Evolutionary conservation across 2,329 filamentous ascomycete genomes (phyloP).

Genomic region (Stromatinia cepivora): DNA sequence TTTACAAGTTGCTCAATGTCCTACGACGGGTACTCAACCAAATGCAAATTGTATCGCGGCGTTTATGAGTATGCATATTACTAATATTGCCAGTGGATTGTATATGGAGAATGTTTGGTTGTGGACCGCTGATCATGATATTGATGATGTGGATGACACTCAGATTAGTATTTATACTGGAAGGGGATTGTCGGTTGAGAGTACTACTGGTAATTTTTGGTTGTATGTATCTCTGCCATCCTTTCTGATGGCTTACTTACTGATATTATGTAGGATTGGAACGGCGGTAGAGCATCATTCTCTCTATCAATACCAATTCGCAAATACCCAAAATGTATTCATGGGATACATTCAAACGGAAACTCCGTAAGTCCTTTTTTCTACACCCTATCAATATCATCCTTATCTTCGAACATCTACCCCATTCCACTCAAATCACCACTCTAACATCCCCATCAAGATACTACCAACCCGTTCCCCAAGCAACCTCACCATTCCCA

Average conservation of each 20-base stretch:
- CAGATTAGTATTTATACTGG: slow-evolving; percentile 56
- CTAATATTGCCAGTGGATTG: slow-evolving; percentile 44
- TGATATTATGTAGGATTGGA: slow-evolving; percentile 69
- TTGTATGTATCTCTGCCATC: slow-evolving; percentile 55
- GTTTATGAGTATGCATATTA: slow-evolving; percentile 43
- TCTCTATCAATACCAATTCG: slow-evolving; percentile 55
- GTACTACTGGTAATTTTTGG: slow-evolving; percentile 50
- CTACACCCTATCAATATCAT: background rate
- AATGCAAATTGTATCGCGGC: slow-evolving; percentile 42
- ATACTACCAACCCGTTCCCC: slow-evolving; percentile 65
- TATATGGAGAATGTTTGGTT: slow-evolving; percentile 53
- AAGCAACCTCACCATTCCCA: slow-evolving; percentile 62
- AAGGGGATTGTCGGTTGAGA: slow-evolving; percentile 45
- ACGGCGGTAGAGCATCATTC: slow-evolving; percentile 53
- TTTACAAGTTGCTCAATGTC: slow-evolving; percentile 60
- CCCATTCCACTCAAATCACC: background rate
- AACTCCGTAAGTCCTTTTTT: slow-evolving; percentile 45
- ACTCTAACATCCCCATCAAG: background rate
- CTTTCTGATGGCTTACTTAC: slow-evolving; percentile 61
- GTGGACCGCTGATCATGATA: slow-evolving; percentile 49
- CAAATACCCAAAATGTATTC: slow-evolving; percentile 39
- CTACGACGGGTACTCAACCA: slow-evolving; percentile 51
- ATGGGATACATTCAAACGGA: slow-evolving; percentile 36
- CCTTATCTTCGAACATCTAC: background rate
- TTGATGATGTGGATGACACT: slow-evolving; percentile 46